Base-by-base conservation (phyloP, 2,329 filamentous ascomycete genomes). In the Tolypocladium sp. region DNA sequence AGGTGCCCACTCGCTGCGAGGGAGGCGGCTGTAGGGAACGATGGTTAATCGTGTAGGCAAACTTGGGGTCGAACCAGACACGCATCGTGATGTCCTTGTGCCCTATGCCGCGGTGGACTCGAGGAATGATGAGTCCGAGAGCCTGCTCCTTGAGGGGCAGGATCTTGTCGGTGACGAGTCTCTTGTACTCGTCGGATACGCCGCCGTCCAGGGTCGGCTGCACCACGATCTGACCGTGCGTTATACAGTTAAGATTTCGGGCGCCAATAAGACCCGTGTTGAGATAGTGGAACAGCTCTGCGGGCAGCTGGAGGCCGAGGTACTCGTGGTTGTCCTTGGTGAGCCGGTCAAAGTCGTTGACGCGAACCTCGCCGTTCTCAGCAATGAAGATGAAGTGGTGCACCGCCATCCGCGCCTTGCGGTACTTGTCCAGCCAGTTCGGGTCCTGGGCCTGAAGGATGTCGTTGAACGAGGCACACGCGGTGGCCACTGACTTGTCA, bases 231-330 rank as follows among this genome's bases (percentile, higher is more conserved):
- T 93, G 87, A 63, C 88, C 86, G 58, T 91, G 88, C 5, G 90
- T 89, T 65, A 96, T 85, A 82, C 87, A 93, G 70, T 89, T 90
- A 15, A 96, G 82, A 42, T 96, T 80, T 55, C 90, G 85, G 30
- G 91, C 81, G 35, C 90, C 86, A 63, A 97, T 85, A 51, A 97
- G 77, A 40, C 91, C 94, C 57, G 84, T 87, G 60, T 91, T 92
- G 56, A 97, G 80, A 71, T 97, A 97, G 72, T 91, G 89, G 71
- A 93, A 92, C 22, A 97, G 79, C 73, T 99, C 94, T 46, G 92
- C 86, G 0, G 94, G 92, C 6, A 99, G 79, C 61, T 92, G 89
- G 60, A 95, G 84, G n/a, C 92, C 92, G 62, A 97, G 84, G 69
- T 97, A 92, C 68, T 93, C 88, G 69, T 95, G 90, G 64, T 94